Evolutionary conservation across 768 basidiomycete genomes (phyloP).

Genomic region (Cystobasidium onofrii): DNA sequence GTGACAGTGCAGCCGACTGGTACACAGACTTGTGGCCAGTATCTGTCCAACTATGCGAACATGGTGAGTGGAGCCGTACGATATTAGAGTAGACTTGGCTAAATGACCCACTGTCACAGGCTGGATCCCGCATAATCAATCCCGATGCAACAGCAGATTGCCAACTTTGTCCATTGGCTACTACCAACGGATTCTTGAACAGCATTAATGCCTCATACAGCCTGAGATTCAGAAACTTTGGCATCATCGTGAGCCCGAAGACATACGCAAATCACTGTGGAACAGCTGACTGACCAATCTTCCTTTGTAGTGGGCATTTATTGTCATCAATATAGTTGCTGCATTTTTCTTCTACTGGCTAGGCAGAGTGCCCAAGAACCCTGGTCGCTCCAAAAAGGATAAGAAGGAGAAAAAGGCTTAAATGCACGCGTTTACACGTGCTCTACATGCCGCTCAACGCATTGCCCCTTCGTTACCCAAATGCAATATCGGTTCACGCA

Average conservation of each 20-base stretch:
- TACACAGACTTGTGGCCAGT: conserved; percentile 54
- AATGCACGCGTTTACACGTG: neutral
- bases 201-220: neutral
- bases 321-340: conserved; percentile 32
- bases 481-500: too few relatives aligned
- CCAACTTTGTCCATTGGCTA: conserved; percentile 55
- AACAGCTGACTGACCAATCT: conserved; percentile 53
- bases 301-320: conserved; percentile 50
- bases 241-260: conserved; percentile 46
- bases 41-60: conserved; percentile 52
- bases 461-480: too few relatives aligned
- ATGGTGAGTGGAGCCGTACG: conserved; percentile 44
- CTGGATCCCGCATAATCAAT: conserved; percentile 44
- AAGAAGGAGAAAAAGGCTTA: conserved; percentile 33
- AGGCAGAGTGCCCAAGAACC: conserved; percentile 39
- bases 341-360: conserved; percentile 40
- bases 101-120: conserved; percentile 19
- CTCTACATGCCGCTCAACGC: too few relatives aligned
- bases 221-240: conserved; percentile 31
- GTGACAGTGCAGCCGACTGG: conserved; percentile 55
- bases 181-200: conserved; percentile 57
- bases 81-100: conserved; percentile 43
- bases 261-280: conserved; percentile 55
- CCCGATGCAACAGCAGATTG: conserved; percentile 54
- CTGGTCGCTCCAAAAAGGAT: conserved; percentile 30